These are phyloP conservation scores for Boletus vinaceobasis DNA, from an alignment of 768 basidiomycete species.

Conservation along the genomic window DNA sequence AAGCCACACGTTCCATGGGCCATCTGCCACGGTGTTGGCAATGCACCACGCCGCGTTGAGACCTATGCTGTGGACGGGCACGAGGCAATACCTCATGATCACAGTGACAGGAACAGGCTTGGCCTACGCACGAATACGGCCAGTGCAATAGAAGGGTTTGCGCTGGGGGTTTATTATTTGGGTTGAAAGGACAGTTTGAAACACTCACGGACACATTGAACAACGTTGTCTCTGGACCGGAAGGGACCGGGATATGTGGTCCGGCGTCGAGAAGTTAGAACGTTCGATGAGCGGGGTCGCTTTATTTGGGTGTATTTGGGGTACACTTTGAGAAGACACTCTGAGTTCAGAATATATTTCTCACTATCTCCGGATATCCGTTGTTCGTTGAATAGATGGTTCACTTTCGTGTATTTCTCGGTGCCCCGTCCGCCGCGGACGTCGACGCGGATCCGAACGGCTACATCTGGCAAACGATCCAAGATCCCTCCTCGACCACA, in stretches of 20 bases:
- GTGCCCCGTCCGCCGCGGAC: constrained; percentile 39
- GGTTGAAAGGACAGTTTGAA: neutral
- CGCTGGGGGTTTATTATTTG: constrained; percentile 48
- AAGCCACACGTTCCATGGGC: constrained; percentile 12
- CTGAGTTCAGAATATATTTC: no score
- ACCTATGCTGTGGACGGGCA: neutral
- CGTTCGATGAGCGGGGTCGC: neutral
- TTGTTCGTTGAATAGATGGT: constrained; percentile 23
- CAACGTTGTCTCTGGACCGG: constrained; percentile 36
- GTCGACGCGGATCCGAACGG: constrained; percentile 32
- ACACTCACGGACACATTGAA: constrained; percentile 52
- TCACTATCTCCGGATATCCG: no score
- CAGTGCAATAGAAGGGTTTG: no score
- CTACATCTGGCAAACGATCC: constrained; percentile 48
- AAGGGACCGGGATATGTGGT: constrained; percentile 1
- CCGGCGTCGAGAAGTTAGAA: constrained; percentile 7
- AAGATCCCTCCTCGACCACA: constrained; percentile 12
- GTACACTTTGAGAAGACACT: no score
- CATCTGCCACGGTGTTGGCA: neutral
- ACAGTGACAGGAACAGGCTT: neutral
- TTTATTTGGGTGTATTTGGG: no score
- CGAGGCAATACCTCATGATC: constrained; percentile 2
- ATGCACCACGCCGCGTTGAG: neutral
- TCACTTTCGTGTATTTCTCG: constrained; percentile 51
- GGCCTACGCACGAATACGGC: neutral